Base-by-base conservation (phyloP, 1,284 basidiomycete species). In the Vanrija humicola region DNA sequence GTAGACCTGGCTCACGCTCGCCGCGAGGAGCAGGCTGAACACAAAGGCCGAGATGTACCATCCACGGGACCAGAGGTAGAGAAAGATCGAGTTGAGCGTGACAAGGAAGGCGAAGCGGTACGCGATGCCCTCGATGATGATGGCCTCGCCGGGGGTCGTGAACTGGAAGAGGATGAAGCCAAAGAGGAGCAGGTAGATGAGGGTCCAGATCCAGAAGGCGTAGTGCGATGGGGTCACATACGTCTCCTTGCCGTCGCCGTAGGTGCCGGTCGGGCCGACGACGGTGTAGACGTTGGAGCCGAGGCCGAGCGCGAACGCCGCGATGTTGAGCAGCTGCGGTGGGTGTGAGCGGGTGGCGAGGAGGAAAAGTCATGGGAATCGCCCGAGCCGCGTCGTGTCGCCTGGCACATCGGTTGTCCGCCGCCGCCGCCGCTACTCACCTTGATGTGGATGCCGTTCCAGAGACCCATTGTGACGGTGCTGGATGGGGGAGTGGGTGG, bases 81-180 rank as follows among this genome's bases (percentile, higher is more conserved):
- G 83, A 79, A 91, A 96, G 76, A 90, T 81, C 59, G 86, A 80
- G 74, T 93, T 95, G 61, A 97, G 82, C 45, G 92, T 68, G 54
- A 83, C 88, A 43, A 96, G 84, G 48, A 94, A 78, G 12, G 91
- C 88, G 77, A 96, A 88, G 50, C 90, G 82, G 91, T 92, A 96
- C 28, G 84, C 82, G 63, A 97, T 83, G 46, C 86, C 88, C 70
- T 94, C 90, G 59, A 95, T 80, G 64, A 96, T 84, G 68, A 86
- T 82, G 43, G 77, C 79, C 75, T 94, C 90, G 40, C 91, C 93
- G 19, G 64, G 64, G 8, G 68, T 62, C 40, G 75, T 75, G 82
- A 93, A 94, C 72, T 94, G 91, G 83, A 90, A 94, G 77, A 92
- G 82, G 67, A 94, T 79, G 29, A 88, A 89, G 43, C 91, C 90